Conservation (phyloP, 805 yeast species). For the Metschnikowia arizonensis region DNA sequence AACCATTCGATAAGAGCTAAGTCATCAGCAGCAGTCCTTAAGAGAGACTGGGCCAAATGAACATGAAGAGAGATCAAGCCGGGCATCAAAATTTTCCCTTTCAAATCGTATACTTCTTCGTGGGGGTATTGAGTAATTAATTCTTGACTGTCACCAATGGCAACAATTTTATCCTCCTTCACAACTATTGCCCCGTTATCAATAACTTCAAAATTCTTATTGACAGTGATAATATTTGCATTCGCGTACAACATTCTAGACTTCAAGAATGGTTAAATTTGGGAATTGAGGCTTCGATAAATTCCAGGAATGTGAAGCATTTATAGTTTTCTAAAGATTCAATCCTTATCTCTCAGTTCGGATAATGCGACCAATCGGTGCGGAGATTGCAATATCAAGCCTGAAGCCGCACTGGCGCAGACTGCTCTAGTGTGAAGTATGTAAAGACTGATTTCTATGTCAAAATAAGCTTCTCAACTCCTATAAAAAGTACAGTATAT, state of each 20-base stretch:
- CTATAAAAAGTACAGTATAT: background rate
- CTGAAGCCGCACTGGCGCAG: background rate
- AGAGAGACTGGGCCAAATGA: conserved; percentile 15
- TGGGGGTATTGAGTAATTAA: conserved; percentile 3
- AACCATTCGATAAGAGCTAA: conserved; percentile 16
- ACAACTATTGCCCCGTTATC: conserved; percentile 14
- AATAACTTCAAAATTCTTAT: conserved; percentile 11
- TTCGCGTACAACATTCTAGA: conserved; percentile 10
- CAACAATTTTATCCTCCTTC: conserved; percentile 10
- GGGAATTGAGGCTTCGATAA: background rate
- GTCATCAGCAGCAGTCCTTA: conserved; percentile 16
- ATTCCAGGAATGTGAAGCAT: background rate
- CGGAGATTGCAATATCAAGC: background rate
- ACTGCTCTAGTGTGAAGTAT: background rate
- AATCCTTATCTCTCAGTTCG: background rate
- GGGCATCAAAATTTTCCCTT: conserved; percentile 14
- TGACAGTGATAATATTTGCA: conserved; percentile 14
- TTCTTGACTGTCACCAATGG: conserved; percentile 8
- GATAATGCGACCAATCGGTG: background rate
- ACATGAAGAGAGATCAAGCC: conserved; percentile 16
- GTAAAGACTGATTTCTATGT: background rate
- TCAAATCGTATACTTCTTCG: conserved; percentile 7
- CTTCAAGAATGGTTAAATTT: background rate
- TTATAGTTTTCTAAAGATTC: background rate
- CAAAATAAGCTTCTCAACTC: background rate